A percentile compares a stretch with the other conserved stretches of the same genome.
Evolutionary conservation across 139 green algal genomes (phyloP).

Genomic region (Mychonastes homosphaera): DNA sequence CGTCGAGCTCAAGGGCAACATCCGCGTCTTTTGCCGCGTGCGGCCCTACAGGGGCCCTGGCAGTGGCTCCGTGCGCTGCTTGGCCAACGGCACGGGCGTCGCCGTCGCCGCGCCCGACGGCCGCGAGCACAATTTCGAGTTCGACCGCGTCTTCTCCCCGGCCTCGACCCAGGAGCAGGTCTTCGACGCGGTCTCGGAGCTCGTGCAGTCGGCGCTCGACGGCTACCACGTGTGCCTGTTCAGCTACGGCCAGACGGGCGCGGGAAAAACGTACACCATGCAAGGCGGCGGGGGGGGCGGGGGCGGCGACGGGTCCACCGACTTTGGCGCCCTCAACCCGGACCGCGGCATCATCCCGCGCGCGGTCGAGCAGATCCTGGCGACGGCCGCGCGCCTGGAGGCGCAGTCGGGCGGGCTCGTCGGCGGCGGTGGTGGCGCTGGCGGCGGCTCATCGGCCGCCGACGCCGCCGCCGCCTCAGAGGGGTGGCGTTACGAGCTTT

Average conservation of each 20-base stretch:
- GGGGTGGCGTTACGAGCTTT: constrained; percentile 75
- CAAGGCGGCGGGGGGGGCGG: constrained; percentile 35
- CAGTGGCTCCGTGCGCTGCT: constrained; percentile 22
- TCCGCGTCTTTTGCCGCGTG: constrained; percentile 82
- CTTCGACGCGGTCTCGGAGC: constrained; percentile 81
- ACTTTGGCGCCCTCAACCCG: too few species aligned
- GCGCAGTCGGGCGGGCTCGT: constrained; percentile 5
- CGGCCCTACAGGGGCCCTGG: constrained; percentile 44
- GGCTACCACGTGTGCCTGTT: constrained; percentile 99
- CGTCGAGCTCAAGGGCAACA: constrained; percentile 76
- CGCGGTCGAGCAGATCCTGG: constrained; percentile 63
- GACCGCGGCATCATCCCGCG: constrained; percentile 79
- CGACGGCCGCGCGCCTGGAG: constrained; percentile 22
- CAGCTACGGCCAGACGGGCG: constrained; percentile 93
- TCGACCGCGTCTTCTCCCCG: constrained; percentile 58
- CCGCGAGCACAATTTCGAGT: constrained; percentile 62
- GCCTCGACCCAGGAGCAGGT: constrained; percentile 41
- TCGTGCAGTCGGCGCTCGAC: constrained; percentile 92
- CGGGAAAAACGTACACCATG: constrained; percentile 98
- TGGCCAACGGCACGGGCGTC: constrained; percentile 42
- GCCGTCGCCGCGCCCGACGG: constrained; percentile 38
- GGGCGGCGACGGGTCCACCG: too few species aligned
- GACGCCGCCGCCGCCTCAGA: constrained; percentile 39
- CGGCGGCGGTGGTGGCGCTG: constrained; percentile 6
- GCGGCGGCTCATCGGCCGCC: constrained; percentile 55